Percentiles rank a stretch among this genome's conserved stretches.
phyloP scores from a whole-genome alignment of 2,329 filamentous ascomycete species.

The Calonectria ilicicola region DNA sequence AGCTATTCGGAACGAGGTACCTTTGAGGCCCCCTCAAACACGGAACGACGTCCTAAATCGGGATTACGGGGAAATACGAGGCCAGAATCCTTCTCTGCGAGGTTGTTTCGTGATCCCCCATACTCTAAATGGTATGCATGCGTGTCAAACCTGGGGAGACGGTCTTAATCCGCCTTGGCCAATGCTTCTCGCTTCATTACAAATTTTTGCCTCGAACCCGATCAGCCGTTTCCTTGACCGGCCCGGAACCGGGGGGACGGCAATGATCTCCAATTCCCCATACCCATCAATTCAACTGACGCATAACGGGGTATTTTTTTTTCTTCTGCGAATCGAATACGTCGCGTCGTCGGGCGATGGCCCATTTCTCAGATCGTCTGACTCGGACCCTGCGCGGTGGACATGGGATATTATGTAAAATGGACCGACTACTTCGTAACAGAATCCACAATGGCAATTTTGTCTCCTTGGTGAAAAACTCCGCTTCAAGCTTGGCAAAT shows the following conservation, averaged over 20 bases:
- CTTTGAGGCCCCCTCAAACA: background rate
- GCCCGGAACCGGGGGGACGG: slow-evolving; percentile 4
- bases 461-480: background rate
- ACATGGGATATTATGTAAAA: slow-evolving; percentile 29
- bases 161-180: background rate
- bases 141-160: background rate
- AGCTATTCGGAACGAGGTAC: background rate
- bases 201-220: slow-evolving; percentile 3
- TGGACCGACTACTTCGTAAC: slow-evolving; percentile 28
- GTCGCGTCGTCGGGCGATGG: slow-evolving; percentile 6
- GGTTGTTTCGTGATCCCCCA: background rate
- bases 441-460: slow-evolving; percentile 25
- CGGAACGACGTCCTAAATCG: background rate
- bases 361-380: slow-evolving; percentile 20
- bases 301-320: background rate
- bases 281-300: background rate
- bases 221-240: slow-evolving; percentile 5
- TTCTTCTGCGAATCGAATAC: slow-evolving; percentile 6
- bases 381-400: slow-evolving; percentile 14
- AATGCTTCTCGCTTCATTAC: slow-evolving; percentile 19
- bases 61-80: background rate
- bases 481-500: slow-evolving; percentile 6
- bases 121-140: slow-evolving; percentile 1
- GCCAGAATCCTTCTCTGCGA: background rate
- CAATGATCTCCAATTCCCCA: slow-evolving; percentile 7